Evolutionary conservation across 805 yeast species (phyloP), one percentile per base, ranked within the genome.

Genomic region (Candida fluviatilis): DNA sequence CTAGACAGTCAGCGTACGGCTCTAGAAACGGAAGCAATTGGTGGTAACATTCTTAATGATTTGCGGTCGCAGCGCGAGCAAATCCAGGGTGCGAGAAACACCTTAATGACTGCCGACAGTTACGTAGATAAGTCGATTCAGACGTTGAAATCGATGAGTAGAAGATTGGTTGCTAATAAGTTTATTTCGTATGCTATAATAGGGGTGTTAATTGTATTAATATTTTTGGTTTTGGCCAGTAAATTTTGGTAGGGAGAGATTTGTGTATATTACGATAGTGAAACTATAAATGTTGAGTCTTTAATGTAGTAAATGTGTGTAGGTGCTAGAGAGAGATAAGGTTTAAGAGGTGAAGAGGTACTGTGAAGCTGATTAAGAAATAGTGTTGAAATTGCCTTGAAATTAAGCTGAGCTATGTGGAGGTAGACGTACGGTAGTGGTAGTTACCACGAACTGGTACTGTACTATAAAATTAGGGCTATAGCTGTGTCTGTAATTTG

Each of bases 31-130:
- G 99, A 93, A 61, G 72, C 73, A 23, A 80, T 93, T 36, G 99
- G 99, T 1, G 87, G 96, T 11, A 83, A 84, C 47, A 93, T 93
- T 37, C 73, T 93, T 64, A 80, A 80, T 51, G 96, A 91, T 57
- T 68, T 93, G 48, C 74, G 96, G 43, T 82, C 95, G 18, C 99
- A 93, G 65, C 72, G 99, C 41, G 99, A 93, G 54, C 97, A 95
- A 54, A 76, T 93, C 31, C 68, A 78, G 38, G 88, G 90, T 51
- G 79, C 96, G 16, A 78, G 97, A 59, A 85, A 84, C 51, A 86
- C 95, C 0, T 67, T 93, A 36, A 76, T 76, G 62, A 91, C 89
- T 45, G 98, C 98, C 0, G 98, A 93, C 57, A 79, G 84, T 1
- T 88, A 90, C 54, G 96, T 93, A 37, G 98, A 93, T 62, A 82